Percentiles rank a stretch among this genome's conserved stretches.
phyloP scores from a whole-genome alignment of 352 stramenopile species.

The Phytophthora boehmeriae region DNA sequence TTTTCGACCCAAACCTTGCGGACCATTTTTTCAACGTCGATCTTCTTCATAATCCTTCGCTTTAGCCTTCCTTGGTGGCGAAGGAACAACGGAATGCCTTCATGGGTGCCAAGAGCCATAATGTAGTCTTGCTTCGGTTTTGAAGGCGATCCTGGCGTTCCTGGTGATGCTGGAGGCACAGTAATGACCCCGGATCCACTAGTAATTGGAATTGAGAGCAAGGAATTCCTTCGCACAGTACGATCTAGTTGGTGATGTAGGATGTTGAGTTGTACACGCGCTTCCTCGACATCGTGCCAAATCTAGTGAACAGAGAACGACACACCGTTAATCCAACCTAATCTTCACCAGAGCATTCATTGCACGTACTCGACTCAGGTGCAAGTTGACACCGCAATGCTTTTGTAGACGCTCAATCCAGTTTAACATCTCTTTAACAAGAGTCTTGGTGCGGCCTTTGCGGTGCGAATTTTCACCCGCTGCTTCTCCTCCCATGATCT shows the following conservation, averaged over 20 bases:
- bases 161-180: constrained; percentile 13
- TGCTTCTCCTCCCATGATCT: too few relatives aligned
- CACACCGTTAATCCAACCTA: constrained; percentile 4
- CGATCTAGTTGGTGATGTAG: constrained; percentile 71
- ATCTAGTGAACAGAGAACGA: constrained; percentile 42
- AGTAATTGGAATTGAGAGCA: constrained; percentile 8
- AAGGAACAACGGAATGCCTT: constrained; percentile 70
- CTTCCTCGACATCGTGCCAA: constrained; percentile 80
- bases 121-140: constrained; percentile 70
- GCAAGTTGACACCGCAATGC: constrained; percentile 77
- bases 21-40: constrained; percentile 66
- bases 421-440: constrained; percentile 78
- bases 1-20: constrained; percentile 82
- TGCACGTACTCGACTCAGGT: constrained; percentile 64
- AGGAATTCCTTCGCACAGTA: constrained; percentile 35
- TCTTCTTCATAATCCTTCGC: constrained; percentile 64
- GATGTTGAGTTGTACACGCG: constrained; percentile 76
- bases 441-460: constrained; percentile 36
- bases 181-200: constrained; percentile 22
- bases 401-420: constrained; percentile 85
- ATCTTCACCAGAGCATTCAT: not conserved
- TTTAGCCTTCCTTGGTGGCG: constrained; percentile 78
- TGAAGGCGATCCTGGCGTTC: constrained; percentile 18
- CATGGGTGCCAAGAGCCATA: constrained; percentile 58
- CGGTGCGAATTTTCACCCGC: not conserved